Percentiles rank a stretch among this genome's conserved stretches.
phyloP scores from a whole-genome alignment of 305 asterid species.

The Solanum hybrid region DNA sequence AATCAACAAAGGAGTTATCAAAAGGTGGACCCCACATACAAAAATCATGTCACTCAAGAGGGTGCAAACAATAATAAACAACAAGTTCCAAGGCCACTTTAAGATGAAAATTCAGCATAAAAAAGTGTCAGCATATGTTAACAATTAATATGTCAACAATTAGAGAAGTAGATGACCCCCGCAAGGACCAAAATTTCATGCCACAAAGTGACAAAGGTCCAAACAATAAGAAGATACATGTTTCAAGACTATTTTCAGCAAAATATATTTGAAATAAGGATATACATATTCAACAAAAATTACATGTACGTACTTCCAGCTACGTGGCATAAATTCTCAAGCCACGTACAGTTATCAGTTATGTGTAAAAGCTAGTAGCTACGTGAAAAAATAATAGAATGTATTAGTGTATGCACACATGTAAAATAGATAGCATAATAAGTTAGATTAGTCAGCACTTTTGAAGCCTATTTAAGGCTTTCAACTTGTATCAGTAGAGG shows the following conservation, averaged over 20 bases:
- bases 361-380: background rate
- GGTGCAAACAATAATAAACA: background rate
- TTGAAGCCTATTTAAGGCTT: background rate
- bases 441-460: background rate
- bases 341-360: background rate
- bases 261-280: too few relatives aligned
- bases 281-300: background rate
- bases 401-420: background rate
- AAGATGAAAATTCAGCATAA: background rate
- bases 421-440: background rate
- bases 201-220: background rate
- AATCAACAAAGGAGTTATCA: background rate
- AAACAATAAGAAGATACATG: background rate
- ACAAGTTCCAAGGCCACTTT: background rate
- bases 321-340: background rate
- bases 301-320: background rate
- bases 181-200: background rate
- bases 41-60: background rate
- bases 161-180: background rate
- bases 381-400: background rate
- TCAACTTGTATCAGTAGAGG: background rate
- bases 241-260: background rate
- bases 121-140: background rate
- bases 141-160: background rate
- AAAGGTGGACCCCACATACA: background rate